Conservation (phyloP, 371 early-diverging fungal genomes). For the Mortierella sp. region DNA sequence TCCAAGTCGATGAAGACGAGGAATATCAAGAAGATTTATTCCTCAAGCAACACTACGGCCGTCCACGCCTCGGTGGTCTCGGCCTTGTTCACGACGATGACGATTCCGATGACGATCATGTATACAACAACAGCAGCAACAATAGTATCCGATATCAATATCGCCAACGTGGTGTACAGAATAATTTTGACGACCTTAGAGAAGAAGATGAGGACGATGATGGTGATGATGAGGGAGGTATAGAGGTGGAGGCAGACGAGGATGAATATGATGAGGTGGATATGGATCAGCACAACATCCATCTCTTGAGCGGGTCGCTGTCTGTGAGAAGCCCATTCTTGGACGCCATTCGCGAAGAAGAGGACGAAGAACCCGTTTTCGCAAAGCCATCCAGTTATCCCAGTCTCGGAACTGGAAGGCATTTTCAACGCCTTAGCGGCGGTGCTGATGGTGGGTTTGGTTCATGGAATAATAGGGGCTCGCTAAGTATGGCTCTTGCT, state of each 20-base stretch:
- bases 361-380: constrained; percentile 48
- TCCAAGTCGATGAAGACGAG: constrained; percentile 42
- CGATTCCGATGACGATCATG: constrained; percentile 35
- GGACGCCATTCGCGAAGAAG: constrained; percentile 54
- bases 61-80: constrained; percentile 18
- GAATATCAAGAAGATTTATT: constrained; percentile 45
- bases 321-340: constrained; percentile 54
- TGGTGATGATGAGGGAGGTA: constrained; percentile 20
- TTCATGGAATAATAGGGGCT: constrained; percentile 19
- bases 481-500: constrained; percentile 17
- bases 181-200: constrained; percentile 9
- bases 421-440: constrained; percentile 34
- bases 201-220: constrained; percentile 11
- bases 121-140: constrained; percentile 5
- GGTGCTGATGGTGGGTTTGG: constrained; percentile 20
- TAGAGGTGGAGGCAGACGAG: constrained; percentile 14
- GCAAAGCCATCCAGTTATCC: constrained; percentile 53
- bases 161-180: not conserved
- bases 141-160: not conserved
- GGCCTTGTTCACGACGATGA: constrained; percentile 43
- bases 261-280: constrained; percentile 49
- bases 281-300: constrained; percentile 51
- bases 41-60: constrained; percentile 40
- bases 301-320: constrained; percentile 50
- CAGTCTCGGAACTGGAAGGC: constrained; percentile 29